A percentile compares a stretch with the other conserved stretches of the same genome.
Conservation (phyloP, 2,329 filamentous ascomycete genomes). For the Scedosporium apiospermum region DNA sequence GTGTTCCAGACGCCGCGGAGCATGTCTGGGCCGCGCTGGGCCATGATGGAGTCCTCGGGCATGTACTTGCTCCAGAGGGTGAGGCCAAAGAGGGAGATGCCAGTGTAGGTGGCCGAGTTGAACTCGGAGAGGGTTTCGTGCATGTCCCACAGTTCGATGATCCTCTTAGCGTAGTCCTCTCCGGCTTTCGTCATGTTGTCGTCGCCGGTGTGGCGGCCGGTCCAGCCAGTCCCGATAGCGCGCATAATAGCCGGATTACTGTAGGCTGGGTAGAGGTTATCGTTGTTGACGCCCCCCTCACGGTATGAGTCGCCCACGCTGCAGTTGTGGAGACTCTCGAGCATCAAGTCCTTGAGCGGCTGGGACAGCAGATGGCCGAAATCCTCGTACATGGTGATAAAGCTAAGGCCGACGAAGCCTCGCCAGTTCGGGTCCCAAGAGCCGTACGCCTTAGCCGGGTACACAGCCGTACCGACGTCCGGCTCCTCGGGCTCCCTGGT, state of each 20-base stretch:
- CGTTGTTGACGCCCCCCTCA: constrained; percentile 47
- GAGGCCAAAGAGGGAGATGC: constrained; percentile 49
- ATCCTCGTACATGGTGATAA: constrained; percentile 51
- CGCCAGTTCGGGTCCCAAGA: constrained; percentile 58
- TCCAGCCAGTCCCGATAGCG: constrained; percentile 51
- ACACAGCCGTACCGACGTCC: constrained; percentile 39
- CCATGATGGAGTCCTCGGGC: constrained; percentile 41
- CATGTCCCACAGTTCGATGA: constrained; percentile 46
- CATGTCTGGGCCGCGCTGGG: constrained; percentile 39
- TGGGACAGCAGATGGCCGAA: constrained; percentile 35
- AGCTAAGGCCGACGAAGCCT: constrained; percentile 50
- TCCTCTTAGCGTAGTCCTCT: constrained; percentile 43
- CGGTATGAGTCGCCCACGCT: constrained; percentile 52
- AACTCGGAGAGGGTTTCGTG: constrained; percentile 52
- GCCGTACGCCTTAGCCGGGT: constrained; percentile 42
- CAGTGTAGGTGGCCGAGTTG: constrained; percentile 53
- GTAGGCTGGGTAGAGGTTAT: constrained; percentile 55
- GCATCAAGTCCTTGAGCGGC: constrained; percentile 30
- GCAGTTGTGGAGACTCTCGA: constrained; percentile 43
- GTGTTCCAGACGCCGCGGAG: constrained; percentile 42
- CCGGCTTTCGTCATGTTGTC: constrained; percentile 49
- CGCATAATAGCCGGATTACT: constrained; percentile 55
- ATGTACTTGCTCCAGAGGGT: constrained; percentile 52
- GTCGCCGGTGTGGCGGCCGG: constrained; percentile 41
- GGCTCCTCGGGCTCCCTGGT: constrained; percentile 48